Percentiles rank a stretch among this genome's conserved stretches.
Conservation (phyloP, 331 rosid genomes). For the Malus hybrid region DNA sequence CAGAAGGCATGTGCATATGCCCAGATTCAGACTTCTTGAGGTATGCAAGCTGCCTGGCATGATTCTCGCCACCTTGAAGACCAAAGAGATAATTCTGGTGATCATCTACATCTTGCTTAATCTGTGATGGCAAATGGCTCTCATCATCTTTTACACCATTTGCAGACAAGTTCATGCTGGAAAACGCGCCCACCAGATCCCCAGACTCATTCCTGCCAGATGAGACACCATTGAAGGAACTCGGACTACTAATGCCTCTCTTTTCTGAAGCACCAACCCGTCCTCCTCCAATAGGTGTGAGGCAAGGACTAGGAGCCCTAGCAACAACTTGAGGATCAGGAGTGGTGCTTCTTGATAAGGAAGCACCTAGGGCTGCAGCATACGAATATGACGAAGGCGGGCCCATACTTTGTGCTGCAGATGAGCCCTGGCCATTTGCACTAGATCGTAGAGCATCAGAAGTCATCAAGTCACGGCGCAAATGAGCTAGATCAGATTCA, state of each 20-base stretch:
- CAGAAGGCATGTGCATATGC: constrained; percentile 32
- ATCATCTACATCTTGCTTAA: constrained; percentile 50
- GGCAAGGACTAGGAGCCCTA: constrained; percentile 94
- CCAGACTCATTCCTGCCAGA: constrained; percentile 57
- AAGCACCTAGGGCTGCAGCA: constrained; percentile 85
- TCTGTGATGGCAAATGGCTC: constrained; percentile 52
- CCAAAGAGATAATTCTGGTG: constrained; percentile 65
- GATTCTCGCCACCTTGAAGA: constrained; percentile 70
- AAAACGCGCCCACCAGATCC: constrained; percentile 66
- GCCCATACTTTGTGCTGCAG: constrained; percentile 57
- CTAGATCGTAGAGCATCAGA: constrained; percentile 48
- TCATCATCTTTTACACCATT: constrained; percentile 52
- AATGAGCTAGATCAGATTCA: constrained; percentile 61
- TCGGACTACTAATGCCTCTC: constrained; percentile 61
- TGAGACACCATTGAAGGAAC: constrained; percentile 56
- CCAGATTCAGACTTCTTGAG: constrained; percentile 68
- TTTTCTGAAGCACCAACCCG: constrained; percentile 54
- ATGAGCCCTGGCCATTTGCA: constrained; percentile 55
- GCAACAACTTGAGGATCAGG: constrained; percentile 86
- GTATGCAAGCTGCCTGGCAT: constrained; percentile 52
- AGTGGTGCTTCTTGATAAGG: constrained; percentile 86
- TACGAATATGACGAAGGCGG: constrained; percentile 57
- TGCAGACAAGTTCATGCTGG: constrained; percentile 70
- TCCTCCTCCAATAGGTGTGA: constrained; percentile 85
- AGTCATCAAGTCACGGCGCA: constrained; percentile 41